Evolutionary conservation across 371 early-diverging fungal species (phyloP).

Genomic region (Zychaea mexicana): DNA sequence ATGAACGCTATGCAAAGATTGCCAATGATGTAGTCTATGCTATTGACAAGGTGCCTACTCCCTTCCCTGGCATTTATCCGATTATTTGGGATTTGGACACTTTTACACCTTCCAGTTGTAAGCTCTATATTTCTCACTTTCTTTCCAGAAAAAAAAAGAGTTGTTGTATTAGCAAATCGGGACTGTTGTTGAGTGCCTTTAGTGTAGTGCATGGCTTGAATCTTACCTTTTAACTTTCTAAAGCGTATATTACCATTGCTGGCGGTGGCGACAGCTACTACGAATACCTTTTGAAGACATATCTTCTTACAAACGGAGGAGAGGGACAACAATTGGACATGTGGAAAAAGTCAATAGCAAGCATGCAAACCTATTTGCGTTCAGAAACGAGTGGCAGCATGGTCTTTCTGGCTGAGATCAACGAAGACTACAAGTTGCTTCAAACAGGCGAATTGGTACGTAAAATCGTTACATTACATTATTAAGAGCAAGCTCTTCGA

Average conservation of each 20-base stretch:
- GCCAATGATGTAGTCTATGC: constrained; percentile 67
- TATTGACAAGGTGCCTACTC: constrained; percentile 48
- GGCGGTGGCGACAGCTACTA: constrained; percentile 89
- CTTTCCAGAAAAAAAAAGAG: neutral
- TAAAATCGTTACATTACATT: too few relatives aligned
- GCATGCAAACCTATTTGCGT: constrained; percentile 48
- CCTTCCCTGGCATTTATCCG: constrained; percentile 76
- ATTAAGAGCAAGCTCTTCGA: too few relatives aligned
- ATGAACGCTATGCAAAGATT: constrained; percentile 62
- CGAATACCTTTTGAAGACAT: constrained; percentile 77
- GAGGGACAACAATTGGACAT: constrained; percentile 44
- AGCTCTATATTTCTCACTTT: neutral
- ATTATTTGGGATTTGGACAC: constrained; percentile 45
- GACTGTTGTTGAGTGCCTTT: too few relatives aligned
- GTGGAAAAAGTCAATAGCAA: constrained; percentile 45
- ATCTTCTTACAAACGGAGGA: constrained; percentile 56
- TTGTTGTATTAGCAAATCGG: too few relatives aligned
- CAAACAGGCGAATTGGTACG: constrained; percentile 46
- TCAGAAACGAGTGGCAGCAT: constrained; percentile 30
- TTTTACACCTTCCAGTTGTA: constrained; percentile 31
- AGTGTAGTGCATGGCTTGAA: neutral
- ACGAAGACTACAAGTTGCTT: constrained; percentile 26
- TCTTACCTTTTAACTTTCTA: constrained; percentile 11
- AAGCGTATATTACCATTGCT: constrained; percentile 52
- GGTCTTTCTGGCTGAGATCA: constrained; percentile 42